Base-by-base conservation (phyloP, 2,329 filamentous ascomycete species). In the Bertia moriformis region DNA sequence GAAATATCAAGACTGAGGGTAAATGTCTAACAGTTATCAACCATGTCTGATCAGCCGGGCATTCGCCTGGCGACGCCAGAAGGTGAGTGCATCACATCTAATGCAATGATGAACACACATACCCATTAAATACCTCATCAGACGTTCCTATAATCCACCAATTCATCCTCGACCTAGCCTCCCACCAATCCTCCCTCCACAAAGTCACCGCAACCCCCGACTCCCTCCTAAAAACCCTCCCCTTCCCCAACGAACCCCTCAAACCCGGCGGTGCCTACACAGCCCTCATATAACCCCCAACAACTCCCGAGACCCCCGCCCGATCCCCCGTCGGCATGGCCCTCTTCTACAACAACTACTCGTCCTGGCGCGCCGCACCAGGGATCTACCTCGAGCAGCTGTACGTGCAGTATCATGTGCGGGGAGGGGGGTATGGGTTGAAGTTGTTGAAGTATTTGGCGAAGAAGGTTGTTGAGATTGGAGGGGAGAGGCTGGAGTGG, bases 311-410 rank as follows among this genome's bases (percentile, higher is more conserved):
- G 32, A 17, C 7, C 32, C 32, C 32, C 12, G 12, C 32, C 32
- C 32, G 10, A 7, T 7, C 17, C 7, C 32, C 32, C 38, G 13
- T 42, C 10, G 44, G 40, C 24, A 37, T 40, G 38, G 37, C 39
- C n/a, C 42, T 45, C 18, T 45, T 39, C 38, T 42, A 38, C 37
- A 39, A 40, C 39, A 44, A 41, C 27, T 42, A 41, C 41, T 42
- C 44, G 18, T 41, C 44, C 2, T 45, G 44, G 44, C 18, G 18
- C 12, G 42, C 42, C 2, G 39, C 27, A 15, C 38, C 40, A 14
- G 44, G 44, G 1, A 17, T 45, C 18, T 40, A 19, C 27, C 29
- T 45, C 2, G 44, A 45, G 40, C 42, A 45, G 17, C 32, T 45
- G 2, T 45, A 38, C 19, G 42, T 45, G 32, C 24, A 20, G 3